A percentile compares a stretch with the other conserved stretches of the same genome.
Conservation (phyloP, 352 stramenopile genomes). For the Phytophthora hybrid region DNA sequence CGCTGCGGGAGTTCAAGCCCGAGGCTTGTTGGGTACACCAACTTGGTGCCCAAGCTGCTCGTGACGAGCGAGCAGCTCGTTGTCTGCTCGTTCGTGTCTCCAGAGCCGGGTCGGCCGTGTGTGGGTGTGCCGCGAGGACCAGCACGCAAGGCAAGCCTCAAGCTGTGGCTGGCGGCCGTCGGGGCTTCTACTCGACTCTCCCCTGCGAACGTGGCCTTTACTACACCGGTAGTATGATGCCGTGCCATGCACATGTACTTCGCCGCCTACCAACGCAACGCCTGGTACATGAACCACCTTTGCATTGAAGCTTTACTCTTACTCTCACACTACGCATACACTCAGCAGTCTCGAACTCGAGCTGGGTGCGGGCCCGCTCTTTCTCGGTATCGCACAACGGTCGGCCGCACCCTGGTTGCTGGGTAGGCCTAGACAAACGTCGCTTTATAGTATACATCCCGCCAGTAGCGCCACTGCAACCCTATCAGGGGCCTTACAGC, state of each 20-base stretch:
- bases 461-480: conserved; percentile 4
- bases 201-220: too few species aligned
- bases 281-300: conserved; percentile 25
- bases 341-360: conserved; percentile 31
- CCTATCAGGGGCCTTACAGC: conserved; percentile 16
- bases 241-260: too few species aligned
- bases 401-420: background rate
- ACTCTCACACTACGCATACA: conserved; percentile 38
- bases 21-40: too few species aligned
- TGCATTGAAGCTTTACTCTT: conserved; percentile 42
- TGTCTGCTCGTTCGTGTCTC: background rate
- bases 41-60: too few species aligned
- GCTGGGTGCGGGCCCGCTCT: background rate
- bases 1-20: background rate
- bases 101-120: conserved; percentile 17
- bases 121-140: conserved; percentile 1
- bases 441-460: conserved; percentile 29
- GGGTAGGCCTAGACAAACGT: conserved; percentile 8
- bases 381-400: conserved; percentile 10
- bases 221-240: too few species aligned
- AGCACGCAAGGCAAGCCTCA: conserved; percentile 7
- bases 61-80: background rate
- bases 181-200: too few species aligned
- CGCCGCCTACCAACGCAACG: background rate
- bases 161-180: background rate